Percentiles rank a stretch among this genome's conserved stretches.
These are phyloP conservation scores for Neonectria neomacrospora DNA, from an alignment of 2,329 filamentous ascomycete species.

Conservation along the genomic window DNA sequence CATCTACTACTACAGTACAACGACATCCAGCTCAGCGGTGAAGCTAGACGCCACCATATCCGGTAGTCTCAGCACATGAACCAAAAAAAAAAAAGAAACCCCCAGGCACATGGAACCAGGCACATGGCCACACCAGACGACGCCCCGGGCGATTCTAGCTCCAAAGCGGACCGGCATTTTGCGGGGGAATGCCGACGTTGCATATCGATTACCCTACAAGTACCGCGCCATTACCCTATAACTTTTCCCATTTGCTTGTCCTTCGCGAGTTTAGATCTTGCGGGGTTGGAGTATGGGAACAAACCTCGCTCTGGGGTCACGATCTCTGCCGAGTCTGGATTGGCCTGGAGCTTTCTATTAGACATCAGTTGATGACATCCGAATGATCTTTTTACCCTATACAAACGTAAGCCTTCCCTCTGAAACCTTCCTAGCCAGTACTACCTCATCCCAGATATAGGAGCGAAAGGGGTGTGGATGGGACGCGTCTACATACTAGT, in stretches of 20 bases:
- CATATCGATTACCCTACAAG: slow-evolving; percentile 28
- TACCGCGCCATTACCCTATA: slow-evolving; percentile 19
- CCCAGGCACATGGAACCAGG: not conserved
- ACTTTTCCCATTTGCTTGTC: no score
- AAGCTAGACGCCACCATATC: not conserved
- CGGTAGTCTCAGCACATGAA: not conserved
- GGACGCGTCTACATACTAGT: not conserved
- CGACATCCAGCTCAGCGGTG: not conserved
- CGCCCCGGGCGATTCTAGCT: slow-evolving; percentile 1
- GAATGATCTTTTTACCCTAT: not conserved
- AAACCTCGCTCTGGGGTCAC: not conserved
- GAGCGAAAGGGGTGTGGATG: not conserved
- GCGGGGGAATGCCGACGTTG: not conserved
- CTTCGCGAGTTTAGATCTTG: not conserved
- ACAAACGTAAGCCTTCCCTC: not conserved
- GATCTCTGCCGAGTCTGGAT: not conserved
- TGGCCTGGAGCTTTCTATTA: not conserved
- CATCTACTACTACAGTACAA: not conserved
- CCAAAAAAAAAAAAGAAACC: not conserved
- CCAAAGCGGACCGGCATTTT: not conserved
- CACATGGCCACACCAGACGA: slow-evolving; percentile 9
- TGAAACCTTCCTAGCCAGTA: not conserved
- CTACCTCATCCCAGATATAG: not conserved
- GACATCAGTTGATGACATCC: not conserved
- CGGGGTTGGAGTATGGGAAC: not conserved